Evolutionary conservation across 2,329 filamentous ascomycete genomes (phyloP), one percentile per base, ranked within the genome.

Genomic region (Zarea fungicola): DNA sequence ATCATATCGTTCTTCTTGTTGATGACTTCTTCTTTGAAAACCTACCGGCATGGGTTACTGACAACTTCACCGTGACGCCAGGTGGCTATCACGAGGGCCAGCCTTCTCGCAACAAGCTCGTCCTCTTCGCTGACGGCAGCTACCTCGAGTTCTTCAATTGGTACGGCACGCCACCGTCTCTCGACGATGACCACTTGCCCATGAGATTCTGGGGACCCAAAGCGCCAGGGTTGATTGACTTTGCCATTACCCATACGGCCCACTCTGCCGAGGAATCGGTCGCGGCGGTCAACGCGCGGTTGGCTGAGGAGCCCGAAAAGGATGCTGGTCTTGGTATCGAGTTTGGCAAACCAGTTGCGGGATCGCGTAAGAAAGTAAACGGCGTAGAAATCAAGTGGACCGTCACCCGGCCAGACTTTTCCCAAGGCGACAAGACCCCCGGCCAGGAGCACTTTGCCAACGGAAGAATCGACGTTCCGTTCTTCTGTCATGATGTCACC

Each of bases 121-220:
- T 36, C n/a, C 14, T 36, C 16, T 36, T 36, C 32, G 6, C 32
- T 36, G 32, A 36, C 21, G 32, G 32, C 32, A 36, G 32, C 16
- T 36, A 36, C 32, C 35, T 37, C 5, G 35, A 37, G 35, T 37
- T 37, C 35, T 37, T 37, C 35, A 37, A 37, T 14, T 37, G 35
- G 19, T 37, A 37, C 10, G 18, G 18, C 35, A 13, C 18, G 6
- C 35, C 35, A 7, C 35, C 35, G 13, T 22, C 35, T 9, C 18
- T 37, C 6, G 32, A 36, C 32, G 32, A 36, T 19, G 32, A 9
- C 9, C 35, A 18, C 19, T 22, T 37, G 35, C 35, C 35, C 6
- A 37, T 37, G 35, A 22, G 35, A 22, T 22, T 37, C 35, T 37
- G 35, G 35, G 19, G 35, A 4, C 35, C 35, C 35, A 37, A 37